phyloP scores from a whole-genome alignment of 129 eudicot species.

The Saposhnikovia divaricata region DNA sequence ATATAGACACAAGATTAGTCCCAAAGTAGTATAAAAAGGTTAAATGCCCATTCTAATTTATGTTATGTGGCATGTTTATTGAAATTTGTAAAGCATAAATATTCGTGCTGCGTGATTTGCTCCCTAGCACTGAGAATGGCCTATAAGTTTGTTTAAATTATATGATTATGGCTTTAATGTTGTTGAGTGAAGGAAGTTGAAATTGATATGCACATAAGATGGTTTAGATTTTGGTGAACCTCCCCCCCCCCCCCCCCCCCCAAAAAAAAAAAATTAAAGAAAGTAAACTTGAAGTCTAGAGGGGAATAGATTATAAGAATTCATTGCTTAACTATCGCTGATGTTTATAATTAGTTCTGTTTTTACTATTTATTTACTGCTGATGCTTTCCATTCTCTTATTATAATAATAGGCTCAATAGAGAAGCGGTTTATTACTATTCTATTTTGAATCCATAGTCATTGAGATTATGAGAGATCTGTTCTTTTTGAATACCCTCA shows the following conservation, averaged over 20 bases:
- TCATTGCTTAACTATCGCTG: background rate
- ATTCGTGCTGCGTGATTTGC: background rate
- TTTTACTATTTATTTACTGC: background rate
- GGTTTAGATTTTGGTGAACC: background rate
- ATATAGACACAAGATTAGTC: background rate
- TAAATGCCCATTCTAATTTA: background rate
- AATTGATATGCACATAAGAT: background rate
- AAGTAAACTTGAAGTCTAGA: too few species aligned
- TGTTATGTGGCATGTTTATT: background rate
- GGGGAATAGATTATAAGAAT: background rate
- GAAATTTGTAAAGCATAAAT: background rate
- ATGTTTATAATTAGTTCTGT: background rate
- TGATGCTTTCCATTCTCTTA: background rate
- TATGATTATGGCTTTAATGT: background rate
- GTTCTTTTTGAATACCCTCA: background rate
- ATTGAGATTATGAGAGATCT: background rate
- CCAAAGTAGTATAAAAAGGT: conserved; percentile 8
- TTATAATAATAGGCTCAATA: background rate
- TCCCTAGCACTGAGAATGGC: background rate
- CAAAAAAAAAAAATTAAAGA: background rate
- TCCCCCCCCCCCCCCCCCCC: background rate
- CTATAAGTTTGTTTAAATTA: background rate
- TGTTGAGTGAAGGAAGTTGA: background rate
- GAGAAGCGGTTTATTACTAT: background rate
- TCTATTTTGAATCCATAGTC: background rate